Evolutionary conservation across 164 flowering plant species (phyloP).

Genomic region (Magnolia kwangsiensis): DNA sequence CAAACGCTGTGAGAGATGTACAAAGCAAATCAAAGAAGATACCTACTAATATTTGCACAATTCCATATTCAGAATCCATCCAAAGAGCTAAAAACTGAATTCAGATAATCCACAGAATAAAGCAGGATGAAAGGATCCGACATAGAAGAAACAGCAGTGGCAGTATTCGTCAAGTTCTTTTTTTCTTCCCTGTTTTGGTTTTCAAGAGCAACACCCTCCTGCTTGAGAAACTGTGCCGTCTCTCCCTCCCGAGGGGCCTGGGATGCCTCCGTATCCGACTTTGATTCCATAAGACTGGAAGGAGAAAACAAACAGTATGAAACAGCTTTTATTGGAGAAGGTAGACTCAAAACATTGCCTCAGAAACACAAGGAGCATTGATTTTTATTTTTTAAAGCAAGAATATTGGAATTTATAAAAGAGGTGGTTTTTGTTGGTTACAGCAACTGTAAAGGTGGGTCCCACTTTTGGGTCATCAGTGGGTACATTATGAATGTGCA

Average conservation of each 20-base stretch:
- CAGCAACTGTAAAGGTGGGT: not conserved
- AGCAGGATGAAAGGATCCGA: no score
- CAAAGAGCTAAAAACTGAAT: not conserved
- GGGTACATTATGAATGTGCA: no score
- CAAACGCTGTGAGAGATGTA: not conserved
- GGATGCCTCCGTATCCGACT: constrained; percentile 87
- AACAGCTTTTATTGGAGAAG: not conserved
- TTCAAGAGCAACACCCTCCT: constrained; percentile 83
- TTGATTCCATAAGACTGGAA: constrained; percentile 82
- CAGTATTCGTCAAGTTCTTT: no score
- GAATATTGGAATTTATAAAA: not conserved
- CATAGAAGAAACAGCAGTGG: no score
- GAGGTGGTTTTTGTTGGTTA: not conserved
- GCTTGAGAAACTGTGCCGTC: constrained; percentile 66
- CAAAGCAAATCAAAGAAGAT: not conserved
- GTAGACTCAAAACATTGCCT: not conserved
- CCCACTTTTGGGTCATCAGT: no score
- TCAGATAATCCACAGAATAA: no score
- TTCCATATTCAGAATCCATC: not conserved
- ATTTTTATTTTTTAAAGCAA: not conserved
- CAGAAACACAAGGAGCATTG: not conserved
- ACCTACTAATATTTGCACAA: not conserved
- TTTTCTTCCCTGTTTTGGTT: not conserved
- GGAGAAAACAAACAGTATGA: not conserved
- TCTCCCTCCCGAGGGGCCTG: constrained; percentile 80